A percentile compares a stretch with the other conserved stretches of the same genome.
phyloP scores from a whole-genome alignment of 176 grass and related monocot genomes.

The Stipa capillata region DNA sequence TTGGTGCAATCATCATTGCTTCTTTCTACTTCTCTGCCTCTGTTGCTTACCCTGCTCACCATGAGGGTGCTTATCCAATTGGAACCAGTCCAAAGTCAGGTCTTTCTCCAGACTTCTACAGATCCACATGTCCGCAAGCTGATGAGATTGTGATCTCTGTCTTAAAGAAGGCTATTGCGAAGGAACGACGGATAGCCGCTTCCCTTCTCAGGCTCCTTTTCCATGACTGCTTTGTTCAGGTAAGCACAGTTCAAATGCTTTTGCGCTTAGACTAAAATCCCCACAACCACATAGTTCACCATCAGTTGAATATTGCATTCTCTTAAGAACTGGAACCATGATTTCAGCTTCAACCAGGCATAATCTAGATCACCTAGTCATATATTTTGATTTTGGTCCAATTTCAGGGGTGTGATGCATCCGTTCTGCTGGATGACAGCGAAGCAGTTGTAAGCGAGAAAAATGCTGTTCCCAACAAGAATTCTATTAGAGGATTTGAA shows the following conservation, averaged over 20 bases:
- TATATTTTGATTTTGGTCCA: not conserved
- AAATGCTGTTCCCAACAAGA: conserved; percentile 59
- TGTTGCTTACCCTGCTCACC: conserved; percentile 39
- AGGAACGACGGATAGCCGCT: conserved; percentile 55
- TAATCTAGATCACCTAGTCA: not conserved
- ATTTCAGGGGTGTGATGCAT: conserved; percentile 80
- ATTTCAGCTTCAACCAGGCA: not conserved
- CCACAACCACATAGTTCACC: not conserved
- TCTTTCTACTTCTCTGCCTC: conserved; percentile 35
- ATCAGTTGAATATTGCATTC: not conserved
- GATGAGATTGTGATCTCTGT: conserved; percentile 60
- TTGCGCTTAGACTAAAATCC: not conserved
- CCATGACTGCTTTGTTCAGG: conserved; percentile 84
- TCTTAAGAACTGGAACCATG: not conserved
- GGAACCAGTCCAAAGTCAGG: conserved; percentile 9
- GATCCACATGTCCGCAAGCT: conserved; percentile 54
- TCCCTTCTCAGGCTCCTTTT: conserved; percentile 74
- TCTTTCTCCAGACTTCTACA: conserved; percentile 61
- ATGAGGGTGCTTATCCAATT: conserved; percentile 28
- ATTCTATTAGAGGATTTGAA: conserved; percentile 78
- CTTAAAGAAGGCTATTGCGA: conserved; percentile 51
- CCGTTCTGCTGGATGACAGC: conserved; percentile 61
- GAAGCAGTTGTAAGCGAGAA: conserved; percentile 48
- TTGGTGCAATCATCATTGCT: conserved; percentile 18
- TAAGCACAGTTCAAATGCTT: conserved; percentile 7